Percentiles rank a stretch among this genome's conserved stretches.
phyloP scores from a whole-genome alignment of 106 monocot genomes.

The Hemerocallis citrina region DNA sequence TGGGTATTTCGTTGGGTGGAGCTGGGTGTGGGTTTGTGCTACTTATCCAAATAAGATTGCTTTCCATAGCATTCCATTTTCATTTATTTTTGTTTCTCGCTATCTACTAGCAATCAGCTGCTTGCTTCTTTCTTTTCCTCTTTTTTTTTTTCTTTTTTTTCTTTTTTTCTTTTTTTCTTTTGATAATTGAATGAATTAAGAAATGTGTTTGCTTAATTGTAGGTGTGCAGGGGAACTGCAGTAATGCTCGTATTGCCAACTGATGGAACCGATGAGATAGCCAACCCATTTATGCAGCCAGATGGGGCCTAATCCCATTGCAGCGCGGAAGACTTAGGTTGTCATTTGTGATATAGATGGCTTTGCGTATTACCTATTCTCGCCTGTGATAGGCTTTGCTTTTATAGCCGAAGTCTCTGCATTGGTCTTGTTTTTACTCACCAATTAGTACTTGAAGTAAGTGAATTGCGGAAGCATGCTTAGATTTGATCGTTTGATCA shows the following conservation, averaged over 20 bases:
- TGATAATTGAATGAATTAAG: too few species aligned
- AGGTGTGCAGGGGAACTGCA: constrained; percentile 68
- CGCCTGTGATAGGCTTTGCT: neutral
- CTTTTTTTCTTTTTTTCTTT: neutral
- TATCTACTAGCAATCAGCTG: neutral
- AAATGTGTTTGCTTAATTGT: too few species aligned
- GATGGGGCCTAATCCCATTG: constrained; percentile 36
- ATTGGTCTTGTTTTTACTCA: neutral
- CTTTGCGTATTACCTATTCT: neutral
- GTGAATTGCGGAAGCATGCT: too few species aligned
- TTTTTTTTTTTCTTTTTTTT: too few species aligned
- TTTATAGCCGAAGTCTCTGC: neutral
- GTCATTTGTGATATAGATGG: neutral
- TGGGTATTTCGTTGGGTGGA: too few species aligned
- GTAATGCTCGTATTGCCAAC: constrained; percentile 76
- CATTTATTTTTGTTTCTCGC: neutral
- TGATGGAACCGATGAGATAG: constrained; percentile 69
- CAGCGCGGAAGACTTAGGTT: neutral
- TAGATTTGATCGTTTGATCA: too few species aligned
- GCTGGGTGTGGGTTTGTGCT: too few species aligned
- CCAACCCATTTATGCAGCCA: constrained; percentile 59
- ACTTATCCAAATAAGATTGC: too few species aligned
- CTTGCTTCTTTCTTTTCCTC: too few species aligned
- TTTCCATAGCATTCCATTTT: neutral
- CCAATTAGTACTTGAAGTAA: neutral